phyloP scores from a whole-genome alignment of 1,284 basidiomycete genomes.

The Hymenochaete sp. region DNA sequence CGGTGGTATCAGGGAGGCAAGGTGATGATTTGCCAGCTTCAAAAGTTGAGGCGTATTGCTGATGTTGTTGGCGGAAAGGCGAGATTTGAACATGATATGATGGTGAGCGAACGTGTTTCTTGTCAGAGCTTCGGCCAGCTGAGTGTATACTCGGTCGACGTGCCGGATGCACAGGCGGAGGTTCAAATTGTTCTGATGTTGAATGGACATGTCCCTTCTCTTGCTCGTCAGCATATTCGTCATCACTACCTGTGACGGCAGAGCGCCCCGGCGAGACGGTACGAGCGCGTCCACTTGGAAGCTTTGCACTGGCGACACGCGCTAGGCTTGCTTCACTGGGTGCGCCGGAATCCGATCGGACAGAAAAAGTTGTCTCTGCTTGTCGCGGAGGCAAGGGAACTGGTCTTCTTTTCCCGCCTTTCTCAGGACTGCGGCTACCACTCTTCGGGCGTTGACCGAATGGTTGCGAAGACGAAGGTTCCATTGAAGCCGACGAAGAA shows the following conservation, averaged over 20 bases:
- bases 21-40: background rate
- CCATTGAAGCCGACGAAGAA: slow-evolving; percentile 6
- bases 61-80: background rate
- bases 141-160: slow-evolving; percentile 30
- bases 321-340: slow-evolving; percentile 29
- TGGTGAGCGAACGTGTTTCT: slow-evolving; percentile 12
- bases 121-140: background rate
- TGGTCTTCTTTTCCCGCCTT: slow-evolving; percentile 21
- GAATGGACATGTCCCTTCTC: too few relatives aligned
- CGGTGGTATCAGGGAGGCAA: background rate
- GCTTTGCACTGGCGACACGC: slow-evolving; percentile 32
- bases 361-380: slow-evolving; percentile 22
- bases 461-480: background rate
- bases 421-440: slow-evolving; percentile 12
- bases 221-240: too few relatives aligned
- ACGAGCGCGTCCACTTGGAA: too few relatives aligned
- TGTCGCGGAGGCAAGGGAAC: slow-evolving; percentile 27
- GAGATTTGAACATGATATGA: slow-evolving; percentile 4
- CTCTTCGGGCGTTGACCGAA: background rate
- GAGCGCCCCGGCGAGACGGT: too few relatives aligned
- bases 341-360: slow-evolving; percentile 28
- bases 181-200: slow-evolving; percentile 25
- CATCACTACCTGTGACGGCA: too few relatives aligned
- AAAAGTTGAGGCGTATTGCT: background rate
- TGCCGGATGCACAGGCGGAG: slow-evolving; percentile 53